Conservation (phyloP, 2,329 filamentous ascomycete genomes). For the Curvularia hawaiiensis region DNA sequence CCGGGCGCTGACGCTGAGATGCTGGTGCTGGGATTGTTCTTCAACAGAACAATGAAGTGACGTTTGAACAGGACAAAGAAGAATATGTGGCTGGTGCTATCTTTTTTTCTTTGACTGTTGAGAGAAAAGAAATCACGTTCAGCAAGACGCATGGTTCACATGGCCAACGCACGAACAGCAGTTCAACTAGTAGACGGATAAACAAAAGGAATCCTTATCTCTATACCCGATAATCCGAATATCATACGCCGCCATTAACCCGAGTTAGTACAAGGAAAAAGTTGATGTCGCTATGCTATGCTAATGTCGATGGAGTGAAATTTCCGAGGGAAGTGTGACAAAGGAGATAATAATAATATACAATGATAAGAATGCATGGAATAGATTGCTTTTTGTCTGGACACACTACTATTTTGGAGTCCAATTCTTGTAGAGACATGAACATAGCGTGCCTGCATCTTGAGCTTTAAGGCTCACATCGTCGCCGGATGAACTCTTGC, state of each 20-base stretch:
- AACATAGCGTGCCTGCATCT: constrained; percentile 47
- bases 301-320: neutral
- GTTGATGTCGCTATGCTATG: constrained; percentile 2
- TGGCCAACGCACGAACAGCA: neutral
- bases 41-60: neutral
- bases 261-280: neutral
- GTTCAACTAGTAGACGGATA: neutral
- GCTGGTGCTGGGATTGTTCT: neutral
- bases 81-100: neutral
- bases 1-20: neutral
- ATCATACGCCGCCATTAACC: constrained; percentile 9
- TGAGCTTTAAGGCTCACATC: constrained; percentile 45
- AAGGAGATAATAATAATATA: constrained; percentile 13
- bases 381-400: constrained; percentile 2
- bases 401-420: constrained; percentile 17
- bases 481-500: constrained; percentile 52
- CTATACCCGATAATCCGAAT: neutral
- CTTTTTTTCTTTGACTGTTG: neutral
- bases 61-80: neutral
- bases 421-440: constrained; percentile 55
- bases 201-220: neutral
- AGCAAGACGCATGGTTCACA: neutral
- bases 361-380: neutral
- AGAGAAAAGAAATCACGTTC: neutral
- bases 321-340: neutral